These are phyloP conservation scores for Vitis labrusca DNA, from an alignment of 164 flowering plant genomes.

Conservation along the genomic window DNA sequence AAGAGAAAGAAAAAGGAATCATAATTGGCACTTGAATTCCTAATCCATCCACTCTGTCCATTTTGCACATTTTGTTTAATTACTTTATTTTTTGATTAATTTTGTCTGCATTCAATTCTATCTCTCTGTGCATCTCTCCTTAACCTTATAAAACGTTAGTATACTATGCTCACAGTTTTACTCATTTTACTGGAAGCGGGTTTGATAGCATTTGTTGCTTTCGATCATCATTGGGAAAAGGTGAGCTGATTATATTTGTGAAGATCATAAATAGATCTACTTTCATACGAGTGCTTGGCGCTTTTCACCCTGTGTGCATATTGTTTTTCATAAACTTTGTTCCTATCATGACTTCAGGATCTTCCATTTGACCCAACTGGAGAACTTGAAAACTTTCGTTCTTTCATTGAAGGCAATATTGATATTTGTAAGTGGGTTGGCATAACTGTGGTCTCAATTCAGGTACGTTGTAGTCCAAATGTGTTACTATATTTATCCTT, in stretches of 20 bases:
- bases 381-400: slow-evolving; percentile 52
- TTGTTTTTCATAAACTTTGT: neutral
- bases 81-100: no score
- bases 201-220: slow-evolving; percentile 56
- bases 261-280: neutral
- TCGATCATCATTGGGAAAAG: slow-evolving; percentile 75
- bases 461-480: slow-evolving; percentile 41
- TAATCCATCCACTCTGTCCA: no score
- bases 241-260: slow-evolving; percentile 24
- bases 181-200: slow-evolving; percentile 62
- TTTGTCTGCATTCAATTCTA: slow-evolving; percentile 4
- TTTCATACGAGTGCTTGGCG: neutral
- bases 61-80: no score
- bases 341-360: slow-evolving; percentile 40
- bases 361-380: slow-evolving; percentile 87
- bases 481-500: neutral
- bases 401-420: slow-evolving; percentile 53
- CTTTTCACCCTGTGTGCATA: neutral
- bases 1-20: no score
- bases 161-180: slow-evolving; percentile 44
- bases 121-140: slow-evolving; percentile 20
- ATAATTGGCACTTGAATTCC: no score
- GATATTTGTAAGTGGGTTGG: slow-evolving; percentile 77
- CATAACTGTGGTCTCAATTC: slow-evolving; percentile 49
- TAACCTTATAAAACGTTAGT: slow-evolving; percentile 43